A percentile compares a stretch with the other conserved stretches of the same genome.
These are phyloP conservation scores for Lepidium sativum DNA, from an alignment of 345 rosid species.

Conservation along the genomic window DNA sequence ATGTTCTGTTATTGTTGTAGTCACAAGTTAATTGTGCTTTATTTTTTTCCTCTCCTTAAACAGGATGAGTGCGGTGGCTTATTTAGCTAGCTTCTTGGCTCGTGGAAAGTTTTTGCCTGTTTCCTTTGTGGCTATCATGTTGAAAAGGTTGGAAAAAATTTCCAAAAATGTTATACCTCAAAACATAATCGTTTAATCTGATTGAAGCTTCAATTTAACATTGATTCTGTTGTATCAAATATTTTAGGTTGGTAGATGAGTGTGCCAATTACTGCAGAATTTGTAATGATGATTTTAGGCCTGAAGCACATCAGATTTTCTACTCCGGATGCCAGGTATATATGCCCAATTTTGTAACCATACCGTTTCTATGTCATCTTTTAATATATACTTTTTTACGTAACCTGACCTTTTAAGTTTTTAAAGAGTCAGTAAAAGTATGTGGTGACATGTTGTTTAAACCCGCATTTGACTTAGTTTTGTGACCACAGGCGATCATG, in stretches of 20 bases:
- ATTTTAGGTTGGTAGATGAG: constrained; percentile 62
- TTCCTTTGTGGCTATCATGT: constrained; percentile 35
- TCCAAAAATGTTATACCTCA: background rate
- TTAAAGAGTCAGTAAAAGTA: background rate
- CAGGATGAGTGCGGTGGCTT: constrained; percentile 92
- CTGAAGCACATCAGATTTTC: constrained; percentile 50
- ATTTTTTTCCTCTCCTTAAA: constrained; percentile 1
- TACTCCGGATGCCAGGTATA: constrained; percentile 85
- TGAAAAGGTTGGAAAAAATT: constrained; percentile 42
- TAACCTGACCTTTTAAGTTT: background rate
- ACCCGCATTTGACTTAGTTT: background rate
- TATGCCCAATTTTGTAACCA: background rate
- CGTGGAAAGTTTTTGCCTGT: constrained; percentile 66
- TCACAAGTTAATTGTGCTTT: background rate
- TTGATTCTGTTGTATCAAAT: background rate
- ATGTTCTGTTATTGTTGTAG: background rate
- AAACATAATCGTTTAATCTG: background rate
- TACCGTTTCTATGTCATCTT: background rate
- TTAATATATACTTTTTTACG: background rate
- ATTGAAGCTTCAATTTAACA: background rate
- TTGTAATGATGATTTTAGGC: constrained; percentile 42
- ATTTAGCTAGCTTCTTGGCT: constrained; percentile 87
- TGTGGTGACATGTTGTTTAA: background rate
- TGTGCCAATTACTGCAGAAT: constrained; percentile 48
- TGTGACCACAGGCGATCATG: constrained; percentile 64